phyloP scores from a whole-genome alignment of 345 rosid species.

The Raphanus raphanistrum region DNA sequence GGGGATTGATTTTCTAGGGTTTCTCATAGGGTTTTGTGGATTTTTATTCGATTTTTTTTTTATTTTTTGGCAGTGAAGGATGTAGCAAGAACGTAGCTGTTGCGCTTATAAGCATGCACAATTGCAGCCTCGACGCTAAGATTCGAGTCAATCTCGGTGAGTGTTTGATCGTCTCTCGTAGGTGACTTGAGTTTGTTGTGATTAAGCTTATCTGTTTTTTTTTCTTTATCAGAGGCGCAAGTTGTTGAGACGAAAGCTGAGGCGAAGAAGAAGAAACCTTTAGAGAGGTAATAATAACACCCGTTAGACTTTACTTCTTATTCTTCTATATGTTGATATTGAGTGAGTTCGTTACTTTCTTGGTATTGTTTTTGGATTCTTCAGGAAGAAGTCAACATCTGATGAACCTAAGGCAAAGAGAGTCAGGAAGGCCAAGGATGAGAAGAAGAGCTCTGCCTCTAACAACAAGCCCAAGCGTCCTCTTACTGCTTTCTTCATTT shows the following conservation, averaged over 20 bases:
- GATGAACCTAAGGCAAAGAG: slow-evolving; percentile 75
- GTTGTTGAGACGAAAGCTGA: slow-evolving; percentile 68
- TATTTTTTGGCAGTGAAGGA: slow-evolving; percentile 53
- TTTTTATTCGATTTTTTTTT: not conserved
- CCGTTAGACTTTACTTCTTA: not conserved
- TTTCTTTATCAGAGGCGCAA: slow-evolving; percentile 57
- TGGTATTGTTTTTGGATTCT: not conserved
- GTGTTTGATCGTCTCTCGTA: not conserved
- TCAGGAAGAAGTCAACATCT: slow-evolving; percentile 63
- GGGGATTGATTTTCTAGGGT: not conserved
- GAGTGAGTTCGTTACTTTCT: not conserved
- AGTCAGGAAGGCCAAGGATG: slow-evolving; percentile 42
- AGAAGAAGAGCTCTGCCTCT: slow-evolving; percentile 45
- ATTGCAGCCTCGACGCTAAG: slow-evolving; percentile 85
- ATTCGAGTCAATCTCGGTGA: slow-evolving; percentile 76
- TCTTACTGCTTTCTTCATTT: slow-evolving; percentile 82
- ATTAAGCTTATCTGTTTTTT: not conserved
- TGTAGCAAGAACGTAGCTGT: slow-evolving; percentile 77
- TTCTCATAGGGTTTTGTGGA: not conserved
- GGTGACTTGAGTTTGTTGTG: not conserved
- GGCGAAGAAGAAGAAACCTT: slow-evolving; percentile 62
- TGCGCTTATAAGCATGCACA: slow-evolving; percentile 74
- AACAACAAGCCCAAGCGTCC: slow-evolving; percentile 72
- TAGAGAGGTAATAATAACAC: slow-evolving; percentile 52
- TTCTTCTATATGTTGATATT: not conserved